These are phyloP conservation scores for Rubroboletus satanas DNA, from an alignment of 768 basidiomycete genomes.

Conservation along the genomic window DNA sequence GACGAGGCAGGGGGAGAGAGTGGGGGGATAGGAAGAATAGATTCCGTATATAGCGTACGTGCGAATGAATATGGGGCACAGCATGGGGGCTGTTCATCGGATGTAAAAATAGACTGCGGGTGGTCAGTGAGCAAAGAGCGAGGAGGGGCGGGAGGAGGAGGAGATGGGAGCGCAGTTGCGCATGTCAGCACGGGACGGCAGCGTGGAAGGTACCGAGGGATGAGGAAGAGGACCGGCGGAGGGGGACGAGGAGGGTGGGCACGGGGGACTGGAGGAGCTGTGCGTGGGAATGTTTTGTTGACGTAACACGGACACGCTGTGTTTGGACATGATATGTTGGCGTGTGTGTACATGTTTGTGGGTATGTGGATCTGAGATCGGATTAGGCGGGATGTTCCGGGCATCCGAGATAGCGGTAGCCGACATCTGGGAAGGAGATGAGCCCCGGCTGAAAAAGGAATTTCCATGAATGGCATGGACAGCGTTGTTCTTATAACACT, in stretches of 20 bases:
- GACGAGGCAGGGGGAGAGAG: background rate
- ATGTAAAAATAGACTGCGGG: slow-evolving; percentile 11
- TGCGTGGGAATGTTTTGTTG: slow-evolving; percentile 30
- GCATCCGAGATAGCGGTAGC: slow-evolving; percentile 32
- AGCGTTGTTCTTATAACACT: slow-evolving; percentile 35
- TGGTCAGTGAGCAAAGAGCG: no score
- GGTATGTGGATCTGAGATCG: slow-evolving; percentile 32
- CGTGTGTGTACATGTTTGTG: slow-evolving; percentile 9
- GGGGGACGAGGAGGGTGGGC: slow-evolving; percentile 3
- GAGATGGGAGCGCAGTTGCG: slow-evolving; percentile 17
- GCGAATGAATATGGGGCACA: slow-evolving; percentile 4
- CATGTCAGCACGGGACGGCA: slow-evolving; percentile 5
- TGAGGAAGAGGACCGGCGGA: slow-evolving; percentile 10
- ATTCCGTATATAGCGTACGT: slow-evolving; percentile 13
- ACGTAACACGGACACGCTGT: slow-evolving; percentile 33
- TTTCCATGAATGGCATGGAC: slow-evolving; percentile 23
- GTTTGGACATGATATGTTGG: slow-evolving; percentile 15
- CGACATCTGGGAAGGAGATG: slow-evolving; percentile 37
- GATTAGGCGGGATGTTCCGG: slow-evolving; percentile 32
- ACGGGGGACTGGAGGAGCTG: slow-evolving; percentile 18
- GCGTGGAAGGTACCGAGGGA: slow-evolving; percentile 6
- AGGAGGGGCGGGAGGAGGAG: background rate
- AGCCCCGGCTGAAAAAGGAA: slow-evolving; percentile 22
- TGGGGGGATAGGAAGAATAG: background rate
- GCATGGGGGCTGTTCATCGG: slow-evolving; percentile 10